Evolutionary conservation across 805 yeast genomes (phyloP).

Genomic region (Ogataea nitratoaversa): DNA sequence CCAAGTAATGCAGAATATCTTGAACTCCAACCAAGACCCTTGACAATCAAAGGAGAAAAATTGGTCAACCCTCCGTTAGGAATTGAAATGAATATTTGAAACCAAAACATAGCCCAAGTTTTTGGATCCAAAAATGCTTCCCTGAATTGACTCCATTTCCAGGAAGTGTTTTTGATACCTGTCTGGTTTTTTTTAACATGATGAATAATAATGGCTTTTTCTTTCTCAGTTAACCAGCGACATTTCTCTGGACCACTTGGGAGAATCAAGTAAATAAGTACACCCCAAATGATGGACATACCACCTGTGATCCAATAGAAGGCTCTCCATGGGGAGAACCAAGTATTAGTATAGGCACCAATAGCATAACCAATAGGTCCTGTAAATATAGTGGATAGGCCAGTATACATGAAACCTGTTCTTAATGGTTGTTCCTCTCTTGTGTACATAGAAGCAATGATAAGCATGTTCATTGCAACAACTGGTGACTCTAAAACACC

Average conservation of each 20-base stretch:
- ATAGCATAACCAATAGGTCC: constrained; percentile 48
- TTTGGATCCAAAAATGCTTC: constrained; percentile 53
- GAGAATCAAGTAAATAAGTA: constrained; percentile 22
- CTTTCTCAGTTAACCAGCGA: constrained; percentile 45
- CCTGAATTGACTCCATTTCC: constrained; percentile 51
- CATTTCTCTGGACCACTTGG: constrained; percentile 53
- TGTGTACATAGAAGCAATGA: constrained; percentile 55
- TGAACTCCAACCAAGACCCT: constrained; percentile 27
- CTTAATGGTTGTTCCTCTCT: constrained; percentile 41
- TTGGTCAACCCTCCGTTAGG: constrained; percentile 59
- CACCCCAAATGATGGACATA: constrained; percentile 49
- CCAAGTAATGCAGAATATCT: constrained; percentile 30
- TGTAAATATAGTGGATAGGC: constrained; percentile 43
- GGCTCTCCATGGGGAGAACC: constrained; percentile 54
- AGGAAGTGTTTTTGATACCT: constrained; percentile 52
- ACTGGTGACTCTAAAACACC: constrained; percentile 52
- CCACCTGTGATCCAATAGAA: constrained; percentile 57
- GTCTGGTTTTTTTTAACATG: constrained; percentile 56
- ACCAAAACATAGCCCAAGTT: constrained; percentile 46
- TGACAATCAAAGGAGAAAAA: constrained; percentile 37
- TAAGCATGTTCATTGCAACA: constrained; percentile 50
- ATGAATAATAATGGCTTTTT: constrained; percentile 45
- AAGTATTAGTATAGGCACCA: constrained; percentile 34
- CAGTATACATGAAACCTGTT: constrained; percentile 39
- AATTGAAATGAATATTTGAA: constrained; percentile 41